Base-by-base conservation (phyloP, 2,329 filamentous ascomycete genomes). In the Neonectria magnoliae region DNA sequence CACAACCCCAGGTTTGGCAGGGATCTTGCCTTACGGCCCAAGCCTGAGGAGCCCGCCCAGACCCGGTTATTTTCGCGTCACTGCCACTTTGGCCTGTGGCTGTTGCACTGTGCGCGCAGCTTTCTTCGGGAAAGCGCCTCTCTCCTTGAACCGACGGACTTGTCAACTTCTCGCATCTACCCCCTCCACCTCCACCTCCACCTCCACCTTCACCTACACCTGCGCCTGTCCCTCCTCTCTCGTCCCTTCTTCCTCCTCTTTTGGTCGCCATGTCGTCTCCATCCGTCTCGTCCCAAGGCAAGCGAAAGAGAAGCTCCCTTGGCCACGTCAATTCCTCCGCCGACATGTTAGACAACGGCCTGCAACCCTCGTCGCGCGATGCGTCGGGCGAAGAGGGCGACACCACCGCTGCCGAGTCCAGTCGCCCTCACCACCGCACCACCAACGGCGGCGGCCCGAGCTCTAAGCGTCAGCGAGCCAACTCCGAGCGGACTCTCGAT, bases 301-400 rank as follows among this genome's bases (percentile, higher is more conserved):
- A 97, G 85, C 91, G 94, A 81, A 97, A 97, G 87, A 90, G 94
- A 78, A 87, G 86, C 60, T 82, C 83, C 64, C 86, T 85, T 66
- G 80, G 84, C 69, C 83, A 79, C 65, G 78, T 81, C 56, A 79
- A 82, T 67, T 81, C 85, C 80, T 76, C 83, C 66, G 76, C 81
- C 67, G 70, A 71, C 65, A 60, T 75, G 67, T 61, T 86, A 62
- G 85, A 88, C 59, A 87, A 91, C 75, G 83, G 80, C 65, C 76
- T 89, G 54, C 85, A 90, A 70, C 88, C 91, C 38, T 93, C 92
- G 18, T 94, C 93, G 38, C 88, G 92, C 76, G 93, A 97, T 81
- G 92, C 92, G 65, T 95, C 93, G 16, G 92, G 86, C 69, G 93
- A 97, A 81, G 93, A 95, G 77, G 90, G 88, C 73, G 90, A 91